Conservation (phyloP, 2,329 filamentous ascomycete genomes). For the Grosmannia penicillata region DNA sequence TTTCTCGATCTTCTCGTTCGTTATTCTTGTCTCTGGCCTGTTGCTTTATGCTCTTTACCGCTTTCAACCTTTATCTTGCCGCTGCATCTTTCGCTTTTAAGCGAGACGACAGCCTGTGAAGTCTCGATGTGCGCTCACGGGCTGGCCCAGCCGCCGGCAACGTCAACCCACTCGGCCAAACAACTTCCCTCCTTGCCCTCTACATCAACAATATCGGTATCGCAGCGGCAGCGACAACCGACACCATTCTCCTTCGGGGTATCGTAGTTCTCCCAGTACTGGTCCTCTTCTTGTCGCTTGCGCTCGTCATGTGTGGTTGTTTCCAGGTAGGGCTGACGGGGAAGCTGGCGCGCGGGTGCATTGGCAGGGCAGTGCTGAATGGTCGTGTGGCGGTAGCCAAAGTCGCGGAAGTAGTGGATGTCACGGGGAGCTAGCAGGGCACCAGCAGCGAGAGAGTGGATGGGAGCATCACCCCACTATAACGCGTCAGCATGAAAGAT, state of each 20-base stretch:
- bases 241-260: conserved; percentile 87
- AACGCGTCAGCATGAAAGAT: not conserved
- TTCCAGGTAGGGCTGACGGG: conserved; percentile 67
- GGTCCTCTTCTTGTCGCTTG: conserved; percentile 78
- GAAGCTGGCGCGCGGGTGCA: conserved; percentile 74
- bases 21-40: no score
- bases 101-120: no score
- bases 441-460: conserved; percentile 91
- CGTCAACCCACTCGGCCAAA: conserved; percentile 90
- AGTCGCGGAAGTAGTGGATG: conserved; percentile 97
- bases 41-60: no score
- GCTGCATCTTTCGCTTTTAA: no score
- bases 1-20: no score
- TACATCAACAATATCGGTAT: conserved; percentile 93
- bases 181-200: conserved; percentile 96
- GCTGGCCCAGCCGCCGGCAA: conserved; percentile 80
- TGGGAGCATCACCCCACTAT: conserved; percentile 97
- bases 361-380: conserved; percentile 98
- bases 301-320: conserved; percentile 68
- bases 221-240: conserved; percentile 89
- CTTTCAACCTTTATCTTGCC: no score
- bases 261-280: conserved; percentile 88
- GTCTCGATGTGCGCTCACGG: conserved; percentile 24
- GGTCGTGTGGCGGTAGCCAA: conserved; percentile 95
- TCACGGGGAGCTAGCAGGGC: conserved; percentile 67